Conservation (phyloP, 345 rosid genomes). For the Hibiscus tridactylites region DNA sequence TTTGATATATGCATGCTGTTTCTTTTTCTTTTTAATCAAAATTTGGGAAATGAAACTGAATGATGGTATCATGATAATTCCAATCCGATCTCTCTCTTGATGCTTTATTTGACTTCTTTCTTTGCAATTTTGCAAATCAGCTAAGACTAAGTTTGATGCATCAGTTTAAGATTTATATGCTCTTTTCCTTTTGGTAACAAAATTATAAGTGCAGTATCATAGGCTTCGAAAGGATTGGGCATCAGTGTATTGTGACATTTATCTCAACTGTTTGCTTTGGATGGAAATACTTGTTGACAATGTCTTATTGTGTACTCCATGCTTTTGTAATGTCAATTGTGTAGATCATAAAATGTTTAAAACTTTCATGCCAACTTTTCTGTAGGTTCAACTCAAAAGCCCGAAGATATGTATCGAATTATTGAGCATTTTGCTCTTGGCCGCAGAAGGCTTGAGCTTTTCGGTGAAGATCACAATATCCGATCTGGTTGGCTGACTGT, state of each 20-base stretch:
- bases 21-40: neutral
- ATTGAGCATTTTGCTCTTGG: slow-evolving; percentile 97
- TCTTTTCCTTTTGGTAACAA: neutral
- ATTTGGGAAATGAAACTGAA: neutral
- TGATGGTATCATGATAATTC: neutral
- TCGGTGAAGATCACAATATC: slow-evolving; percentile 95
- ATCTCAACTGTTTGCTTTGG: neutral
- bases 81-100: neutral
- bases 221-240: neutral
- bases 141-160: neutral
- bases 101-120: neutral
- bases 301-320: neutral
- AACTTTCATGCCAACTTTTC: slow-evolving; percentile 8
- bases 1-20: neutral
- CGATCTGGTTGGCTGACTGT: slow-evolving; percentile 93
- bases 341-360: neutral
- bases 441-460: slow-evolving; percentile 92
- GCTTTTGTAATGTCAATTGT: neutral
- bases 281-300: neutral
- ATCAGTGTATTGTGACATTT: neutral
- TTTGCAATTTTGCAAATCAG: neutral
- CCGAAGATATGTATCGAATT: slow-evolving; percentile 97
- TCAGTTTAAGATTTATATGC: neutral
- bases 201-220: neutral
- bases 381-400: slow-evolving; percentile 92